These are phyloP conservation scores for Dicorynia guianensis DNA, from an alignment of 306 rosid genomes.

Conservation along the genomic window DNA sequence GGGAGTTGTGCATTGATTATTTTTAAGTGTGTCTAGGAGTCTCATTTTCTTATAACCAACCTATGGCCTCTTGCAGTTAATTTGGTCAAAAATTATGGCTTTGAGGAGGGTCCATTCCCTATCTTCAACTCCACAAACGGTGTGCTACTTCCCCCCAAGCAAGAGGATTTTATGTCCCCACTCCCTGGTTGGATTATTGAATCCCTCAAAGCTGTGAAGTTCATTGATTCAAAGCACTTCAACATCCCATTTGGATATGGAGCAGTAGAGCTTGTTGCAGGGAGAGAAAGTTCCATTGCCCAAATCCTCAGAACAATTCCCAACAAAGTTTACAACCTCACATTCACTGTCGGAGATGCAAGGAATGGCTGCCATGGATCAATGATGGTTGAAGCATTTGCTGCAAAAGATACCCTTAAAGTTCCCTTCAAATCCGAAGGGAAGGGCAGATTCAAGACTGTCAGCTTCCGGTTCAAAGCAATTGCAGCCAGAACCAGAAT, in stretches of 20 bases:
- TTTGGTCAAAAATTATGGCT: slow-evolving; percentile 76
- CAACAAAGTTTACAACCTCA: slow-evolving; percentile 63
- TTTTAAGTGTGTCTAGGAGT: not conserved
- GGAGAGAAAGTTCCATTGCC: slow-evolving; percentile 89
- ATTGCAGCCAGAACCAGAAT: slow-evolving; percentile 69
- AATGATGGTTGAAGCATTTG: slow-evolving; percentile 95
- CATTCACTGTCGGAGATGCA: slow-evolving; percentile 83
- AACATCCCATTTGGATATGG: slow-evolving; percentile 61
- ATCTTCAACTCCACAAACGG: slow-evolving; percentile 78
- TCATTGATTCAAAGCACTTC: slow-evolving; percentile 52
- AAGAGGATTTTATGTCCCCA: slow-evolving; percentile 82
- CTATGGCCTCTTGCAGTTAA: slow-evolving; percentile 60
- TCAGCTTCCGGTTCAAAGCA: slow-evolving; percentile 74
- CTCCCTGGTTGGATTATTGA: slow-evolving; percentile 97
- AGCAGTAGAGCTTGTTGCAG: slow-evolving; percentile 91
- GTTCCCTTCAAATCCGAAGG: slow-evolving; percentile 84
- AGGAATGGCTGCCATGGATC: slow-evolving; percentile 93
- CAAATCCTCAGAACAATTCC: slow-evolving; percentile 76
- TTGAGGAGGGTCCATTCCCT: slow-evolving; percentile 90
- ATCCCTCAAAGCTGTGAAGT: slow-evolving; percentile 86
- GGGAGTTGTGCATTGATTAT: slow-evolving; percentile 4
- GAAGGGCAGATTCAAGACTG: slow-evolving; percentile 65
- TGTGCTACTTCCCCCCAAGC: slow-evolving; percentile 88
- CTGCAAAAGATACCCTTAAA: slow-evolving; percentile 74
- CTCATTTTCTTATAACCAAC: slow-evolving; percentile 15